These are phyloP conservation scores for Tulasnella sp. DNA, from an alignment of 768 basidiomycete species.

Conservation along the genomic window DNA sequence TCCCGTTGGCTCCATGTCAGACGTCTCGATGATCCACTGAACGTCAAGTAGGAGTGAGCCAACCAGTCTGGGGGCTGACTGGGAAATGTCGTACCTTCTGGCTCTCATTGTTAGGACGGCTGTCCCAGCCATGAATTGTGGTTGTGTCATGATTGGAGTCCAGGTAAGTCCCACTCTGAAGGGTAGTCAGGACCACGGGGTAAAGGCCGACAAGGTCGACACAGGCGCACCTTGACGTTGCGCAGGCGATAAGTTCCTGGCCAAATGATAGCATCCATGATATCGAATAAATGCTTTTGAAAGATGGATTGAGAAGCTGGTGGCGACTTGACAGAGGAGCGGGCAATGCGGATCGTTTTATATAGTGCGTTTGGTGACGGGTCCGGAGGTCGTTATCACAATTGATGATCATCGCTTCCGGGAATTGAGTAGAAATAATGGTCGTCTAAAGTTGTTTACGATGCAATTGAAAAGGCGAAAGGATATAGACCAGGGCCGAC, in stretches of 20 bases:
- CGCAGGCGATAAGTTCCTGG: neutral
- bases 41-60: neutral
- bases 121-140: neutral
- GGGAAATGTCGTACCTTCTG: neutral
- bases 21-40: neutral
- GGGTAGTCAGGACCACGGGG: neutral
- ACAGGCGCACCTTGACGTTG: neutral
- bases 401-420: too few species aligned
- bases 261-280: neutral
- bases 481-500: too few species aligned
- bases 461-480: too few species aligned
- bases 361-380: too few species aligned
- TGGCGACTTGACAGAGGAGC: neutral
- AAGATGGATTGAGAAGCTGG: neutral
- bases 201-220: neutral
- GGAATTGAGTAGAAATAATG: too few species aligned
- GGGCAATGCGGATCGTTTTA: too few species aligned
- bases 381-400: neutral
- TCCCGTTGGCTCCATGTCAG: neutral
- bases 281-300: neutral
- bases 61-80: too few species aligned
- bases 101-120: constrained; percentile 6
- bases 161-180: constrained; percentile 8
- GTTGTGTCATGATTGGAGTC: neutral
- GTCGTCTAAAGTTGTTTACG: too few species aligned